Evolutionary conservation across 345 rosid species (phyloP).

Genomic region (Salix purpurea): DNA sequence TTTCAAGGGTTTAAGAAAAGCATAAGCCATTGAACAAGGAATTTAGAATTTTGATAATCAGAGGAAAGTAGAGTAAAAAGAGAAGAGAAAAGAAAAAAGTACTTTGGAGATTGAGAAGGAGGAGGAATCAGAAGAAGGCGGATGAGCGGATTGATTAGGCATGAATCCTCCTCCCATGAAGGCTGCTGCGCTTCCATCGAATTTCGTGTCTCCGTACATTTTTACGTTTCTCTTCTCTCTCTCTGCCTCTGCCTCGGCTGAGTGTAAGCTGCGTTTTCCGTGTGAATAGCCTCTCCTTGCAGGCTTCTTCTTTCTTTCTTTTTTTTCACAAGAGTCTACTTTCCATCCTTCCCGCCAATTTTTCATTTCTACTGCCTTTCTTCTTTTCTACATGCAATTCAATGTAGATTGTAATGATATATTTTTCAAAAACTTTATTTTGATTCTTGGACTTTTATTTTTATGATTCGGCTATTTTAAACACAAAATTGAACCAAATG

Average conservation of each 20-base stretch:
- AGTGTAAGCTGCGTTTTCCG: not conserved
- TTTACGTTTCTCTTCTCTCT: not conserved
- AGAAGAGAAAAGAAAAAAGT: not conserved
- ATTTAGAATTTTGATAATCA: not conserved
- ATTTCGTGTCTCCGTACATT: not conserved
- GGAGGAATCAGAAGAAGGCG: slow-evolving; percentile 40
- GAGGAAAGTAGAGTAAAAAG: not conserved
- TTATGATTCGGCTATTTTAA: no score
- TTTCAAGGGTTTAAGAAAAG: not conserved
- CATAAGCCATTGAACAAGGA: not conserved
- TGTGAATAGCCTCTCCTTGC: not conserved
- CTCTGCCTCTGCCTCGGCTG: not conserved
- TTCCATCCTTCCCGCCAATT: slow-evolving; percentile 3
- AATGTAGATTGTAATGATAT: no score
- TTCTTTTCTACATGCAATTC: no score
- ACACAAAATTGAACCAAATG: no score
- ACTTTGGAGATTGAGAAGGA: slow-evolving; percentile 49
- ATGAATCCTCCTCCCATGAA: slow-evolving; percentile 91
- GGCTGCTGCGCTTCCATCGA: slow-evolving; percentile 29
- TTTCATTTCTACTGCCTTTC: not conserved
- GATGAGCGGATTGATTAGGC: slow-evolving; percentile 67
- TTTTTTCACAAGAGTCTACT: not conserved
- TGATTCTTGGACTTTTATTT: no score
- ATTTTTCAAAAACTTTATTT: no score
- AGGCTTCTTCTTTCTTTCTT: not conserved